A percentile compares a stretch with the other conserved stretches of the same genome.
These are phyloP conservation scores for Linnemannia exigua DNA, from an alignment of 192 early-diverging fungal genomes.

Conservation along the genomic window DNA sequence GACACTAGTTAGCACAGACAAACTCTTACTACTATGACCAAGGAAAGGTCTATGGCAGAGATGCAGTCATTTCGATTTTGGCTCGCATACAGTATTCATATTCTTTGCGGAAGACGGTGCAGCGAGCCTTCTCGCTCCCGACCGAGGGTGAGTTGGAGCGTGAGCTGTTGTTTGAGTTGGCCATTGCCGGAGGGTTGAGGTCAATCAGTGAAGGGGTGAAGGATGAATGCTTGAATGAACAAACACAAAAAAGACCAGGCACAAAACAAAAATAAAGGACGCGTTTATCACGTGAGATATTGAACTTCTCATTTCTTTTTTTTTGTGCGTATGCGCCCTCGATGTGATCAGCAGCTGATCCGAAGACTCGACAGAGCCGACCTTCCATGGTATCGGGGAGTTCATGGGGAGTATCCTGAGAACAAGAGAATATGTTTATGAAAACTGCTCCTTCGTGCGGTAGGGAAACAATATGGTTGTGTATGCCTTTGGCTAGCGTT, in stretches of 20 bases:
- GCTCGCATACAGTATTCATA: constrained; percentile 47
- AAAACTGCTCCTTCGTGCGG: too few species aligned
- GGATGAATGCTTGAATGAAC: not conserved
- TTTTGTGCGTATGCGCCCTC: too few species aligned
- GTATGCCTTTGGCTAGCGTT: too few species aligned
- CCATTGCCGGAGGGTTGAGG: constrained; percentile 13
- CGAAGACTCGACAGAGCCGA: too few species aligned
- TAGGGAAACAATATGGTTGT: too few species aligned
- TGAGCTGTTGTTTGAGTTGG: constrained; percentile 38
- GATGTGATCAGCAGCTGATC: too few species aligned
- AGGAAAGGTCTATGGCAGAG: not conserved
- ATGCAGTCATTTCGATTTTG: not conserved
- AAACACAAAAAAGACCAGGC: not conserved
- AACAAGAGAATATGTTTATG: too few species aligned
- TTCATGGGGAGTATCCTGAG: too few species aligned
- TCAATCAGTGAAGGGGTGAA: not conserved
- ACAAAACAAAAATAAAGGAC: constrained; percentile 11
- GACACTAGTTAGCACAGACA: not conserved
- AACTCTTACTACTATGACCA: not conserved
- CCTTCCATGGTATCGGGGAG: too few species aligned
- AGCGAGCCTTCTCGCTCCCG: constrained; percentile 50
- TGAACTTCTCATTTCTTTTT: too few species aligned
- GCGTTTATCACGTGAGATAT: constrained; percentile 2
- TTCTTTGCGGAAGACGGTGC: constrained; percentile 55
- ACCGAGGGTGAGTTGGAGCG: constrained; percentile 37